Evolutionary conservation across 2,329 filamentous ascomycete species (phyloP).

Genomic region (Alternaria consortialis): DNA sequence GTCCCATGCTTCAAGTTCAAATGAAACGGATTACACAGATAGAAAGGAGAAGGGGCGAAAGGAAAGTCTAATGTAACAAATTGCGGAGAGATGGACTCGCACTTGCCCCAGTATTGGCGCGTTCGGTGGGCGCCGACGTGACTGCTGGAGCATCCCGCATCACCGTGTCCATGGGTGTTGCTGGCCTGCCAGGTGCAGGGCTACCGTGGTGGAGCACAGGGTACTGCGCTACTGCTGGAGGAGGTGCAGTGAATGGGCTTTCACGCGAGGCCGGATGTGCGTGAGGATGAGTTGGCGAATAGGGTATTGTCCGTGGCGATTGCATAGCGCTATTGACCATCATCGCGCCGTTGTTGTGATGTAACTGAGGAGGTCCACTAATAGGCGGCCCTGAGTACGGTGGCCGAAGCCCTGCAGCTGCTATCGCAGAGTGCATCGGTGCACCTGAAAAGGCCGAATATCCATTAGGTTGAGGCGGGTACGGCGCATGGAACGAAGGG

Average conservation of each 20-base stretch:
- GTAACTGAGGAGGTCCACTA: conserved; percentile 43
- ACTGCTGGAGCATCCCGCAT: conserved; percentile 45
- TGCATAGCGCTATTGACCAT: conserved; percentile 49
- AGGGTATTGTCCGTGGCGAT: conserved; percentile 48
- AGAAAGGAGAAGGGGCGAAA: conserved; percentile 17
- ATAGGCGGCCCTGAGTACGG: conserved; percentile 41
- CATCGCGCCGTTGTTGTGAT: conserved; percentile 44
- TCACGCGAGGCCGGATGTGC: conserved; percentile 47
- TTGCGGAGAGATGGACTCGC: conserved; percentile 60
- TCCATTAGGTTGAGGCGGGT: conserved; percentile 43
- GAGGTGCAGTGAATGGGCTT: conserved; percentile 46
- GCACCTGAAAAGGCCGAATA: conserved; percentile 46
- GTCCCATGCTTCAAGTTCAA: conserved; percentile 23
- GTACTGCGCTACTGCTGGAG: conserved; percentile 36
- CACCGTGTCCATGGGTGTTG: conserved; percentile 46
- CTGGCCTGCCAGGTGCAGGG: conserved; percentile 43
- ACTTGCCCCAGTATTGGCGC: conserved; percentile 52
- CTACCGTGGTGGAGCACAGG: conserved; percentile 43
- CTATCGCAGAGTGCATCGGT: conserved; percentile 41
- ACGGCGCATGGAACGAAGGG: conserved; percentile 46
- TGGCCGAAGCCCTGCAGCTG: conserved; percentile 37
- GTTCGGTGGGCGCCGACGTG: conserved; percentile 40
- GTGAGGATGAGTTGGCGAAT: conserved; percentile 49
- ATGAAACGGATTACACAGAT: not conserved
- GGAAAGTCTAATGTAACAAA: conserved; percentile 52